A percentile compares a stretch with the other conserved stretches of the same genome.
These are phyloP conservation scores for Melanomma pulvis-pyrius DNA, from an alignment of 495 filamentous ascomycete species.

Conservation along the genomic window DNA sequence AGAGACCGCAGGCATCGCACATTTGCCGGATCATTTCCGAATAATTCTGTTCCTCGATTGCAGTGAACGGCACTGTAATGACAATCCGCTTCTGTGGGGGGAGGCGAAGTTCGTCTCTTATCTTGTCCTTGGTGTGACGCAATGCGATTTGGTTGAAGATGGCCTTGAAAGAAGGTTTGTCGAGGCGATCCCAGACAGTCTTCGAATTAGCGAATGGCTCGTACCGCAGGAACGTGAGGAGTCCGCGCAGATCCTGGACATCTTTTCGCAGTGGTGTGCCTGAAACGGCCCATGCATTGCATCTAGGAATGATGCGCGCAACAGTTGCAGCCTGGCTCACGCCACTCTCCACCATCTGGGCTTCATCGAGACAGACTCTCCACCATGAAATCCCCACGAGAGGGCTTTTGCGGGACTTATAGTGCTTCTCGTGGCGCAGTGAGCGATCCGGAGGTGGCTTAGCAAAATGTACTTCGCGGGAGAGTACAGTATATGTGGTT, in stretches of 20 bases:
- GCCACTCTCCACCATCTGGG: slow-evolving; percentile 91
- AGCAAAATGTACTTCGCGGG: slow-evolving; percentile 76
- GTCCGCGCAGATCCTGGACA: slow-evolving; percentile 66
- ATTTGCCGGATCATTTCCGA: slow-evolving; percentile 70
- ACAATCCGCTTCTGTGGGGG: slow-evolving; percentile 83
- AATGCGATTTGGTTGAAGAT: slow-evolving; percentile 70
- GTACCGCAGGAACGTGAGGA: slow-evolving; percentile 78
- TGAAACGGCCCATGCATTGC: slow-evolving; percentile 91
- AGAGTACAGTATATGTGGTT: slow-evolving; percentile 81
- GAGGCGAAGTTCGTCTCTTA: slow-evolving; percentile 70
- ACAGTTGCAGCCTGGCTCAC: slow-evolving; percentile 81
- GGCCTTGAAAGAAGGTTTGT: slow-evolving; percentile 53
- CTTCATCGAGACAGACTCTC: slow-evolving; percentile 91
- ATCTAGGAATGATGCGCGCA: slow-evolving; percentile 75
- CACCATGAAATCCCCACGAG: slow-evolving; percentile 83
- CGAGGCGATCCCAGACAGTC: slow-evolving; percentile 68
- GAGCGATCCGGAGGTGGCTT: slow-evolving; percentile 63
- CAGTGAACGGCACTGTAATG: slow-evolving; percentile 84
- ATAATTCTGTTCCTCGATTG: slow-evolving; percentile 89
- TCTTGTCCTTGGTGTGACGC: slow-evolving; percentile 79
- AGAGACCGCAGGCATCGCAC: slow-evolving; percentile 67
- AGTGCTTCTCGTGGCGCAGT: slow-evolving; percentile 67
- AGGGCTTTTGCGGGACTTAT: slow-evolving; percentile 70
- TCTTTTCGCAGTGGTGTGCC: slow-evolving; percentile 86
- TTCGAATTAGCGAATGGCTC: slow-evolving; percentile 68